A percentile compares a stretch with the other conserved stretches of the same genome.
These are phyloP conservation scores for Sporothrix globosa DNA, from an alignment of 2,329 filamentous ascomycete species.

Conservation along the genomic window DNA sequence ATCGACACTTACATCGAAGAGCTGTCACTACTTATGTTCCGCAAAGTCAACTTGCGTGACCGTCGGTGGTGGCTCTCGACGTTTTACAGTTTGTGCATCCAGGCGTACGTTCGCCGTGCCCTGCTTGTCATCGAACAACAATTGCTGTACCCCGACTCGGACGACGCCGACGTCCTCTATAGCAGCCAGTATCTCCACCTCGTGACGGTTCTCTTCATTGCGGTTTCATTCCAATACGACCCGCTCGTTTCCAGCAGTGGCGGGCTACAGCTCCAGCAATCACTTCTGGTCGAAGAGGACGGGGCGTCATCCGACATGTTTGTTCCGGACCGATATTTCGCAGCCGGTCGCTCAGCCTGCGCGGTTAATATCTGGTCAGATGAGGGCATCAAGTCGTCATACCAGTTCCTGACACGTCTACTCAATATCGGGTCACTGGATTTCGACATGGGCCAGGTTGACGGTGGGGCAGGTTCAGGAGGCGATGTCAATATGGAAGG, in stretches of 20 bases:
- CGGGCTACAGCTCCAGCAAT: conserved; percentile 38
- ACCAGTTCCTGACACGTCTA: conserved; percentile 41
- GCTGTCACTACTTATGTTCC: conserved; percentile 42
- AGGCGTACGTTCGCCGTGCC: conserved; percentile 42
- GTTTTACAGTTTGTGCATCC: conserved; percentile 43
- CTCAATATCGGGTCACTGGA: conserved; percentile 43
- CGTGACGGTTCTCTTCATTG: conserved; percentile 41
- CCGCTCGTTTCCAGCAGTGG: conserved; percentile 39
- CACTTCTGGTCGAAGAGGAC: conserved; percentile 40
- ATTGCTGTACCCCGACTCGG: conserved; percentile 38
- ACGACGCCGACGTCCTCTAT: conserved; percentile 40
- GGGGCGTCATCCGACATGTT: conserved; percentile 32
- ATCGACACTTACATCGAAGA: conserved; percentile 42
- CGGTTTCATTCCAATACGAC: conserved; percentile 43
- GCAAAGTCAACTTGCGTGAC: conserved; percentile 43
- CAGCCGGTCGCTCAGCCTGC: conserved; percentile 39
- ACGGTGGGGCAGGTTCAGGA: not conserved
- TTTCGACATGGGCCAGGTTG: conserved; percentile 37
- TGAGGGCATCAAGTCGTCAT: conserved; percentile 41
- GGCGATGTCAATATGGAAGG: conserved; percentile 32
- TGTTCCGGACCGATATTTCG: conserved; percentile 41
- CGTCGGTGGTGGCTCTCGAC: conserved; percentile 43
- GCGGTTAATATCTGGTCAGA: conserved; percentile 40
- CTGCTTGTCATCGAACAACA: conserved; percentile 41
- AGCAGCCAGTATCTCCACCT: conserved; percentile 42